phyloP scores from a whole-genome alignment of 2,329 filamentous ascomycete genomes.

The Trichoderma sp. region DNA sequence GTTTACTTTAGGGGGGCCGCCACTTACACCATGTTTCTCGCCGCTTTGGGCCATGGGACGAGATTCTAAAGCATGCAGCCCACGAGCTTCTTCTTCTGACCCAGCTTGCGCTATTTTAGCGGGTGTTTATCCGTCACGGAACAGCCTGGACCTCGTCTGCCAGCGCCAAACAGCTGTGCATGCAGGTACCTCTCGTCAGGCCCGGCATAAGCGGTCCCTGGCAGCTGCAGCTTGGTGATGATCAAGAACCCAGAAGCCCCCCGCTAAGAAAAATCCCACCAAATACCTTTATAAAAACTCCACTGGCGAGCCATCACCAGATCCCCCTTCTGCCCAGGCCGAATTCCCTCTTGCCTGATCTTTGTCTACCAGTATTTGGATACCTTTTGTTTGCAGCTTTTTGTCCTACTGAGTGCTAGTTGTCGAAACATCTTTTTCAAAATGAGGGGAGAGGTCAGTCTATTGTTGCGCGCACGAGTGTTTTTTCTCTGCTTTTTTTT shows the following conservation, averaged over 20 bases:
- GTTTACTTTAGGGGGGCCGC: neutral
- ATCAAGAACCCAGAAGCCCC: neutral
- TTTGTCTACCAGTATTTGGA: constrained; percentile 19
- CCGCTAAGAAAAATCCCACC: constrained; percentile 10
- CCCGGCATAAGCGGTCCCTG: neutral
- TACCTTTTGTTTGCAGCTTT: neutral
- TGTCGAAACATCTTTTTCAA: constrained; percentile 26
- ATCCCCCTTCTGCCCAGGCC: constrained; percentile 23
- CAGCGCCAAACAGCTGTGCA: neutral
- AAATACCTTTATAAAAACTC: constrained; percentile 10
- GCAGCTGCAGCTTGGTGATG: neutral
- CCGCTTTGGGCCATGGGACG: neutral
- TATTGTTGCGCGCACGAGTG: neutral
- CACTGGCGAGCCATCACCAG: constrained; percentile 36
- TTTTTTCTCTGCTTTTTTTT: neutral
- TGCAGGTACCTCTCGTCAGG: constrained; percentile 12
- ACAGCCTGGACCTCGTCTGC: neutral
- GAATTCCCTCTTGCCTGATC: constrained; percentile 28
- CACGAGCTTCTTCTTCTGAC: neutral
- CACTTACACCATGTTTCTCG: constrained; percentile 1
- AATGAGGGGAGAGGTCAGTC: constrained; percentile 59
- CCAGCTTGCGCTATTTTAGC: constrained; percentile 16
- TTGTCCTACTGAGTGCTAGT: neutral
- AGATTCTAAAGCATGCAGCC: neutral
- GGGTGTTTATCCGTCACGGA: neutral